Evolutionary conservation across 208 protist genomes (phyloP).

Genomic region (Trypanosoma grayi): DNA sequence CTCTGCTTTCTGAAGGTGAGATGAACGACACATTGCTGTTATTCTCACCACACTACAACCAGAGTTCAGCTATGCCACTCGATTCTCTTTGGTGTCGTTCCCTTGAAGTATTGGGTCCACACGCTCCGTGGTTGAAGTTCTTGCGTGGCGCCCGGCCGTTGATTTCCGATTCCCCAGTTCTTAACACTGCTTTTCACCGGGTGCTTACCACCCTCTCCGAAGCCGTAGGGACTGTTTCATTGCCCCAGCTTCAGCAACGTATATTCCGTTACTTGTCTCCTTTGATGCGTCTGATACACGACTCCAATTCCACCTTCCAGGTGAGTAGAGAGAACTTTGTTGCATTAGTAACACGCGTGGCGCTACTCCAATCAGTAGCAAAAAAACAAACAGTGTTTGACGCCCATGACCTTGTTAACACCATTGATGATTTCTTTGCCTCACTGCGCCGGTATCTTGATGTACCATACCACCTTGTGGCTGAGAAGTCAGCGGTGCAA

Average conservation of each 20-base stretch:
- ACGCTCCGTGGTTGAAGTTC: conserved; percentile 29
- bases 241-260: conserved; percentile 21
- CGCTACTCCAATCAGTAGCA: conserved; percentile 27
- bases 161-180: conserved; percentile 36
- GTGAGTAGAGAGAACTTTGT: conserved; percentile 64
- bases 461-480: conserved; percentile 65
- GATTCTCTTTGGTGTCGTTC: conserved; percentile 50
- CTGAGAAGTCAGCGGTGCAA: conserved; percentile 33
- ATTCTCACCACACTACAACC: conserved; percentile 14
- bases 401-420: not conserved
- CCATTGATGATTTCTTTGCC: conserved; percentile 48
- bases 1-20: conserved; percentile 16
- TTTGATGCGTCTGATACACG: conserved; percentile 22
- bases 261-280: conserved; percentile 23
- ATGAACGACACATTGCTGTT: conserved; percentile 13
- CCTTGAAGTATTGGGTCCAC: conserved; percentile 45
- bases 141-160: conserved; percentile 6
- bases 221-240: conserved; percentile 4
- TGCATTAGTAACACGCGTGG: conserved; percentile 49
- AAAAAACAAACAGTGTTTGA: conserved; percentile 18
- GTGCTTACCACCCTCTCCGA: conserved; percentile 15
- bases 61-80: conserved; percentile 25
- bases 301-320: conserved; percentile 30
- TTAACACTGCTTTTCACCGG: conserved; percentile 29
- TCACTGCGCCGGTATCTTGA: conserved; percentile 62